phyloP scores from a whole-genome alignment of 805 yeast genomes.

The Dipodascopsis uninucleata region DNA sequence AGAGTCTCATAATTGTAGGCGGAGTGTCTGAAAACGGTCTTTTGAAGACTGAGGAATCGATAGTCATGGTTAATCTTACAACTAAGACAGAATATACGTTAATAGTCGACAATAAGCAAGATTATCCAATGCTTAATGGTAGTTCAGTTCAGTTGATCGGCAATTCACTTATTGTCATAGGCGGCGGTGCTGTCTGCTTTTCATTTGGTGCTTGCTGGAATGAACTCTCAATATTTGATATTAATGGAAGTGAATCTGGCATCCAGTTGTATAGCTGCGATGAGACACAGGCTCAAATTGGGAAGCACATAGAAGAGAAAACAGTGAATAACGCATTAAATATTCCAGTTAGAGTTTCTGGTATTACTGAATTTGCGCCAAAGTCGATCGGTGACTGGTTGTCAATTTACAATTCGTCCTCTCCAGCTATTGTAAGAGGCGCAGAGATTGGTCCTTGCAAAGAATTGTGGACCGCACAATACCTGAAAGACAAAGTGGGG shows the following conservation, averaged over 20 bases:
- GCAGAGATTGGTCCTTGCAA: slow-evolving; percentile 34
- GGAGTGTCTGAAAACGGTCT: slow-evolving; percentile 21
- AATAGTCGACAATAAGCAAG: not conserved
- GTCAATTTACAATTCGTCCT: slow-evolving; percentile 4
- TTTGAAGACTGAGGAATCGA: slow-evolving; percentile 5
- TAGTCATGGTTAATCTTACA: slow-evolving; percentile 9
- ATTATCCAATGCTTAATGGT: slow-evolving; percentile 24
- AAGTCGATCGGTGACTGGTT: slow-evolving; percentile 11
- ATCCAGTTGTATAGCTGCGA: too few relatives aligned
- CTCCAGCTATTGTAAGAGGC: slow-evolving; percentile 33
- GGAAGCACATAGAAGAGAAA: too few relatives aligned
- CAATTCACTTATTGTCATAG: slow-evolving; percentile 43
- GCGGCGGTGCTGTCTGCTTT: slow-evolving; percentile 82
- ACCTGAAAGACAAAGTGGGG: slow-evolving; percentile 34
- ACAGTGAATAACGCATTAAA: not conserved
- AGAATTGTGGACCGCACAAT: slow-evolving; percentile 34
- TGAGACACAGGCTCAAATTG: too few relatives aligned
- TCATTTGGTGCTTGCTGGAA: slow-evolving; percentile 68
- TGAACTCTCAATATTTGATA: slow-evolving; percentile 23
- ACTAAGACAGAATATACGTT: not conserved
- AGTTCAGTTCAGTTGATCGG: slow-evolving; percentile 20
- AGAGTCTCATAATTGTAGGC: slow-evolving; percentile 35
- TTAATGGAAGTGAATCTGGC: too few relatives aligned
- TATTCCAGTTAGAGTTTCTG: too few relatives aligned
- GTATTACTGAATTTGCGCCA: not conserved